Conservation (phyloP, 2,329 filamentous ascomycete genomes). For the Colletotrichum graminicola region DNA sequence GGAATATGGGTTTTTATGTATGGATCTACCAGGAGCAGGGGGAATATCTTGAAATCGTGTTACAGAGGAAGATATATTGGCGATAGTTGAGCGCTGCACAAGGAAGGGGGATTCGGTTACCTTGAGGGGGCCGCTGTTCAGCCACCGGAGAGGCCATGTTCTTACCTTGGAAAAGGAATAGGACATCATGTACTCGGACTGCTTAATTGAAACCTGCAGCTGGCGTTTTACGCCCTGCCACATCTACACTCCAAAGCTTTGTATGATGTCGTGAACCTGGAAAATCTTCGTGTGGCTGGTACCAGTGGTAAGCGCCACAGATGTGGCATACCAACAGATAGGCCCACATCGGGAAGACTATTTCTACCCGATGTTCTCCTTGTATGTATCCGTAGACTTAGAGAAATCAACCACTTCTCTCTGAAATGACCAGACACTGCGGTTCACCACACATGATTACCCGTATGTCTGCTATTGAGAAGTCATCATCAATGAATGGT, state of each 20-base stretch:
- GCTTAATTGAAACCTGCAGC: background rate
- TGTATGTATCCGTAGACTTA: no score
- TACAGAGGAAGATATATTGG: background rate
- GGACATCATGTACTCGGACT: background rate
- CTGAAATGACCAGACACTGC: no score
- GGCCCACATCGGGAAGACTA: no score
- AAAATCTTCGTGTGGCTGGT: no score
- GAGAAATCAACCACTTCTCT: no score
- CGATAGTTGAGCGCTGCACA: background rate
- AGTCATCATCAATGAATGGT: background rate
- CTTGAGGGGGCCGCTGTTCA: background rate
- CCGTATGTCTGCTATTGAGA: background rate
- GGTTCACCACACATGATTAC: no score
- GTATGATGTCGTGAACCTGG: no score
- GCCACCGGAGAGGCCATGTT: background rate
- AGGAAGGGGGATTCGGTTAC: background rate
- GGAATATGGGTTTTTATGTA: background rate
- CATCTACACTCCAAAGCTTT: background rate
- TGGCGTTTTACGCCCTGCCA: background rate
- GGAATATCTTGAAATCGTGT: background rate
- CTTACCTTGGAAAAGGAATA: background rate
- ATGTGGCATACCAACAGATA: no score
- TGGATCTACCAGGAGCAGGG: background rate
- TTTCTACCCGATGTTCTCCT: no score
- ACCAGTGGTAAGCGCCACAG: no score